Evolutionary conservation across 2,329 filamentous ascomycete genomes (phyloP).

Genomic region (Bipolaris oryzae): DNA sequence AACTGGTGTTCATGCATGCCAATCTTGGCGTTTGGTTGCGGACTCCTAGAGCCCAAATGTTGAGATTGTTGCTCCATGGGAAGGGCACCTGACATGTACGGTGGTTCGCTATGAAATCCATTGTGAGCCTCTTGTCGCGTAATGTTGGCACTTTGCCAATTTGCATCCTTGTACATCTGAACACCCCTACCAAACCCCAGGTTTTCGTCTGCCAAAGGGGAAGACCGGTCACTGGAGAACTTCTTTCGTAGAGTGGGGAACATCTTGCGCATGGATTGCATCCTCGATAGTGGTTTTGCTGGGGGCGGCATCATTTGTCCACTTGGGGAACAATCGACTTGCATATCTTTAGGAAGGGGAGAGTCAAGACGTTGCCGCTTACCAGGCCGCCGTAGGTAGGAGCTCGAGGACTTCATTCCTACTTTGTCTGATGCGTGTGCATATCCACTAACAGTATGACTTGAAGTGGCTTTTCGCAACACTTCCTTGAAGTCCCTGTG

Average conservation of each 20-base stretch:
- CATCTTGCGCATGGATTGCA: constrained; percentile 36
- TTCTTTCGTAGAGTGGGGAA: constrained; percentile 34
- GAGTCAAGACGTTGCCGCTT: constrained; percentile 45
- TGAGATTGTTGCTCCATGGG: constrained; percentile 17
- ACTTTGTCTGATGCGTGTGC: constrained; percentile 19
- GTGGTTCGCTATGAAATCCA: constrained; percentile 8
- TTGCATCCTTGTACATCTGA: constrained; percentile 20
- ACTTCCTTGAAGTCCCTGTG: background rate
- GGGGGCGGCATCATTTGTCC: constrained; percentile 51
- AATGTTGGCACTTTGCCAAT: constrained; percentile 12
- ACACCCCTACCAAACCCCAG: constrained; percentile 8
- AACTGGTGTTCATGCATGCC: constrained; percentile 13
- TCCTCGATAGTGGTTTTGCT: constrained; percentile 31
- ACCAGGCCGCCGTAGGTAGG: constrained; percentile 27
- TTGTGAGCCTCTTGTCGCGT: constrained; percentile 4
- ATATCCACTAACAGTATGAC: constrained; percentile 33
- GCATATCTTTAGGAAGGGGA: constrained; percentile 25
- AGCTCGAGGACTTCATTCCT: constrained; percentile 12
- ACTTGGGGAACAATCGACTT: constrained; percentile 24
- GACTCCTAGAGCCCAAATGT: constrained; percentile 1
- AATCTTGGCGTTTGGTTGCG: constrained; percentile 6
- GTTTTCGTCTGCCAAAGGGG: background rate
- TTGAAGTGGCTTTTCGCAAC: constrained; percentile 28
- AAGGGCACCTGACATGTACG: constrained; percentile 37
- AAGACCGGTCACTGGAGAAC: constrained; percentile 17